Evolutionary conservation across 345 rosid species (phyloP).

Genomic region (Brassica carinata): DNA sequence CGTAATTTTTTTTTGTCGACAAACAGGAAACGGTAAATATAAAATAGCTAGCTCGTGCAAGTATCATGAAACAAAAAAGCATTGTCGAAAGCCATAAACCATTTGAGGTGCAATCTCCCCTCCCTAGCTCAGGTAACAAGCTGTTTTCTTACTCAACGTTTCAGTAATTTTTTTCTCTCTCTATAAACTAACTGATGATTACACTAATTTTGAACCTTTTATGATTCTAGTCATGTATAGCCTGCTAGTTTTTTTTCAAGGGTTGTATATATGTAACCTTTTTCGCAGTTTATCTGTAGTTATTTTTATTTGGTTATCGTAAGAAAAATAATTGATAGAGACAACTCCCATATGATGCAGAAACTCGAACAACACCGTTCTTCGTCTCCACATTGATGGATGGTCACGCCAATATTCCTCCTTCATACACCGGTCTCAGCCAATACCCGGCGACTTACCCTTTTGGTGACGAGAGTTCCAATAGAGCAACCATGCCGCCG

Average conservation of each 20-base stretch:
- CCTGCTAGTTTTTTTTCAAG: background rate
- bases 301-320: background rate
- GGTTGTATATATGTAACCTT: background rate
- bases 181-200: background rate
- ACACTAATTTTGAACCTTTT: background rate
- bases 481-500: constrained; percentile 67
- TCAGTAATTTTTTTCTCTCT: background rate
- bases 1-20: too few relatives aligned
- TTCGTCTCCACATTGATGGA: constrained; percentile 44
- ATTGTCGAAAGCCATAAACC: background rate
- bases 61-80: background rate
- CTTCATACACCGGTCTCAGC: constrained; percentile 29
- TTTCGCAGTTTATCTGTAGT: background rate
- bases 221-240: background rate
- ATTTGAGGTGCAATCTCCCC: background rate
- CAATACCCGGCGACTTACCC: constrained; percentile 38
- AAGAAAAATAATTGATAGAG: background rate
- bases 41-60: background rate
- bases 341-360: constrained; percentile 52
- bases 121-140: background rate
- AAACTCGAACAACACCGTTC: constrained; percentile 46
- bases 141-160: background rate
- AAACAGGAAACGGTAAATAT: too few relatives aligned
- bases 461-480: constrained; percentile 38
- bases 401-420: constrained; percentile 52